Evolutionary conservation across 1,139 yeast species (phyloP).

Genomic region (Arxiozyma slooffiae): DNA sequence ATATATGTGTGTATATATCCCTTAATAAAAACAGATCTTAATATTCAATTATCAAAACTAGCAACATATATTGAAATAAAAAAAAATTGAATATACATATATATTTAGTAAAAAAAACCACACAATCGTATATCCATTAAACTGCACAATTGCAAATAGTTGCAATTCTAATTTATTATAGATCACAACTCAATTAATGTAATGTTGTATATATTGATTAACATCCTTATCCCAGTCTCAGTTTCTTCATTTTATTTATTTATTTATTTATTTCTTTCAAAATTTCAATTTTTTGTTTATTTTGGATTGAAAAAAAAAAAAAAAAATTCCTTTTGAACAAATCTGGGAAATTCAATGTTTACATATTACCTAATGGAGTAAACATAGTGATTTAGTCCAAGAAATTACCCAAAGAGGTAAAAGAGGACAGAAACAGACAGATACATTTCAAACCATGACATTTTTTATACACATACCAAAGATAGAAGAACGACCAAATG

Average conservation of each 20-base stretch:
- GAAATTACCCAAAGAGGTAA: background rate
- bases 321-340: background rate
- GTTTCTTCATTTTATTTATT: background rate
- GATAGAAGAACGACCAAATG: too few relatives aligned
- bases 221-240: background rate
- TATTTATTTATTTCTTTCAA: background rate
- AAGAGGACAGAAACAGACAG: background rate
- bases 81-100: too few relatives aligned
- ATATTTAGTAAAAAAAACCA: background rate
- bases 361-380: slow-evolving; percentile 4
- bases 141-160: too few relatives aligned
- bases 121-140: background rate
- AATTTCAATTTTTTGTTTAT: too few relatives aligned
- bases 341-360: slow-evolving; percentile 3
- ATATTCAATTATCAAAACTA: too few relatives aligned
- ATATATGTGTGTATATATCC: too few relatives aligned
- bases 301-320: too few relatives aligned
- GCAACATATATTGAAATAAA: too few relatives aligned
- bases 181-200: background rate
- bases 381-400: background rate
- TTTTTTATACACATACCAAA: too few relatives aligned
- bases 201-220: too few relatives aligned
- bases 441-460: too few relatives aligned
- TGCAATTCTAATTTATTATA: background rate
- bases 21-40: background rate